phyloP scores from a whole-genome alignment of 768 basidiomycete genomes.

The Lyophyllum decastes region DNA sequence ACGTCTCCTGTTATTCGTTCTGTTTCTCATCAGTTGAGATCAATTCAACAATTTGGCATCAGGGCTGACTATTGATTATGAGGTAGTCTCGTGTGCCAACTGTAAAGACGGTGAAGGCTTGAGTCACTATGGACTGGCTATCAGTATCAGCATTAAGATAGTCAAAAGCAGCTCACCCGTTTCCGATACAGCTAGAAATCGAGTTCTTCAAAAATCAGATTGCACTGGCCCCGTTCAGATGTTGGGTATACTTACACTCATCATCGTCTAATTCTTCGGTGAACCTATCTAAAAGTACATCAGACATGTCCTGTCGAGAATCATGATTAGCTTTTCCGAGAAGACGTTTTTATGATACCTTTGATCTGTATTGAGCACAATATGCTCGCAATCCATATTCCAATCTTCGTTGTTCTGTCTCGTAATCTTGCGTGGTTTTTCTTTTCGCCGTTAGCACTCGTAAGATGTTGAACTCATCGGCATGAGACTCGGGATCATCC shows the following conservation, averaged over 20 bases:
- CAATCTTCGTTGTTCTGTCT: neutral
- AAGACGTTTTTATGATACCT: neutral
- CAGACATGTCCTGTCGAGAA: neutral
- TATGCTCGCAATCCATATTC: neutral
- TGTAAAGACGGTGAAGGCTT: neutral
- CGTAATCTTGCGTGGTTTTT: neutral
- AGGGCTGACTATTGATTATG: neutral
- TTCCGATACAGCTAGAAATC: neutral
- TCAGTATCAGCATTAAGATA: too few species aligned
- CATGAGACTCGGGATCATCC: neutral
- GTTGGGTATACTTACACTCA: neutral
- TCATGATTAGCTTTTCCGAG: neutral
- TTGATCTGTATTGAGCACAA: neutral
- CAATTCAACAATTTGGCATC: neutral
- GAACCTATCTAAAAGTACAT: neutral
- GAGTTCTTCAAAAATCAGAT: neutral
- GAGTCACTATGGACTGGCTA: too few species aligned
- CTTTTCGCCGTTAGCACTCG: neutral
- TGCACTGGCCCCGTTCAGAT: neutral
- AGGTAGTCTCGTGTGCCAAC: slow-evolving; percentile 1
- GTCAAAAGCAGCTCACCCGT: too few species aligned
- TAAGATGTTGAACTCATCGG: neutral
- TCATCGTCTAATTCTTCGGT: neutral
- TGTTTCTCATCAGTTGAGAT: neutral
- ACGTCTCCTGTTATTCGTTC: neutral